Evolutionary conservation across 164 flowering plant genomes (phyloP).

Genomic region (Liquidambar formosana): DNA sequence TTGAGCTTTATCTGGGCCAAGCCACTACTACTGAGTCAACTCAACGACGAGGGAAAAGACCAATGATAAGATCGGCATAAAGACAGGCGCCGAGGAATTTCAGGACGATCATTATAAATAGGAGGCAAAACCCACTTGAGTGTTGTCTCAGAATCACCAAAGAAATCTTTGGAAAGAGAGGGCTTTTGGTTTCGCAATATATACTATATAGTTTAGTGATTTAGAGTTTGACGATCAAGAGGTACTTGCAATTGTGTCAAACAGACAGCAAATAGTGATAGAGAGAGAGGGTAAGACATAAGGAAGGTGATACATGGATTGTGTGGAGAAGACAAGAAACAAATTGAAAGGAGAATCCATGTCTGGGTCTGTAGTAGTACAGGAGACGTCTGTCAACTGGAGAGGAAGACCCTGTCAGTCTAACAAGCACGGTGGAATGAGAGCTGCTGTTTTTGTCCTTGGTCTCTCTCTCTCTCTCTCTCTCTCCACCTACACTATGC

Average conservation of each 20-base stretch:
- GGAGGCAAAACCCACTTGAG: neutral
- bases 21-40: slow-evolving; percentile 1
- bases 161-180: slow-evolving; percentile 4
- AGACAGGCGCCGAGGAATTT: neutral
- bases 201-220: neutral
- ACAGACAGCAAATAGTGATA: no score
- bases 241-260: no score
- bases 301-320: slow-evolving; percentile 5
- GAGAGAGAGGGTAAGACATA: neutral
- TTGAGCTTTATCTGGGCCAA: neutral
- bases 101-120: slow-evolving; percentile 11
- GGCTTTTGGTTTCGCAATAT: neutral
- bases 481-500: neutral
- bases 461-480: slow-evolving; percentile 1
- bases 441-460: slow-evolving; percentile 17
- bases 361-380: slow-evolving; percentile 10
- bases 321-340: slow-evolving; percentile 22
- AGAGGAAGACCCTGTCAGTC: slow-evolving; percentile 21
- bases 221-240: no score
- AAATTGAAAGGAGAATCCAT: slow-evolving; percentile 20
- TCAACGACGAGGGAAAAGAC: neutral
- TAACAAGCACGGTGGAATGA: slow-evolving; percentile 22
- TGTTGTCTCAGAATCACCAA: slow-evolving; percentile 6
- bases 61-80: neutral
- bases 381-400: slow-evolving; percentile 19